Conservation (phyloP, 768 basidiomycete species). For the Suillus lakei region DNA sequence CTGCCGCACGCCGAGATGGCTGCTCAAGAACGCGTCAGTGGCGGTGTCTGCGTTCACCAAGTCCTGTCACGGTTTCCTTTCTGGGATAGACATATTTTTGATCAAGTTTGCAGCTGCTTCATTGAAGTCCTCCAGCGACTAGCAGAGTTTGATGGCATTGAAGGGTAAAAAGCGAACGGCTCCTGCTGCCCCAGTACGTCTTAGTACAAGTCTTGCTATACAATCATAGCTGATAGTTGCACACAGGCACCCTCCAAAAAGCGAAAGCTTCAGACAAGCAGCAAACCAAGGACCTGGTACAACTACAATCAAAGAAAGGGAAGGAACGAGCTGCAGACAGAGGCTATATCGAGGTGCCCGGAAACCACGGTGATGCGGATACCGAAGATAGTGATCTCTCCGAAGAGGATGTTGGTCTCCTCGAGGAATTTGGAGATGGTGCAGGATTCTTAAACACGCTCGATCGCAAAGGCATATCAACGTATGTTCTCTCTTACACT, state of each 20-base stretch:
- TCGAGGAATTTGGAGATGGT: conserved; percentile 66
- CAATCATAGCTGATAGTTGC: not conserved
- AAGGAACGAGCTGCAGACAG: conserved; percentile 68
- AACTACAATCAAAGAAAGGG: conserved; percentile 45
- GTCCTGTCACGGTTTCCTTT: conserved; percentile 5
- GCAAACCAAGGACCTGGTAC: conserved; percentile 23
- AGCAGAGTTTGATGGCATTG: conserved; percentile 28
- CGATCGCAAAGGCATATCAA: conserved; percentile 80
- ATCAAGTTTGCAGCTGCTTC: not conserved
- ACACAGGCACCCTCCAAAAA: conserved; percentile 57
- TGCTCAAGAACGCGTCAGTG: conserved; percentile 3
- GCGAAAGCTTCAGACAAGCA: conserved; percentile 52
- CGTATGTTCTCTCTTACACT: conserved; percentile 50
- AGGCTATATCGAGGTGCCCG: conserved; percentile 66
- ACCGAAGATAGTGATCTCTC: conserved; percentile 51
- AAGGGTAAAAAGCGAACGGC: conserved; percentile 40
- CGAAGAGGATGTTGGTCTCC: conserved; percentile 71
- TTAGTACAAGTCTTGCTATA: not conserved
- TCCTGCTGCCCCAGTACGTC: conserved; percentile 33
- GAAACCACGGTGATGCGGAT: conserved; percentile 9
- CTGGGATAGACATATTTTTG: not conserved
- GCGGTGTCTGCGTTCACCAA: conserved; percentile 3
- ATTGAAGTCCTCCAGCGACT: not conserved
- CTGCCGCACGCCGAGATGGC: not conserved
- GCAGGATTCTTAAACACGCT: conserved; percentile 70